A percentile compares a stretch with the other conserved stretches of the same genome.
Evolutionary conservation across 306 rosid genomes (phyloP).

Genomic region (Cicer chorassanicum): DNA sequence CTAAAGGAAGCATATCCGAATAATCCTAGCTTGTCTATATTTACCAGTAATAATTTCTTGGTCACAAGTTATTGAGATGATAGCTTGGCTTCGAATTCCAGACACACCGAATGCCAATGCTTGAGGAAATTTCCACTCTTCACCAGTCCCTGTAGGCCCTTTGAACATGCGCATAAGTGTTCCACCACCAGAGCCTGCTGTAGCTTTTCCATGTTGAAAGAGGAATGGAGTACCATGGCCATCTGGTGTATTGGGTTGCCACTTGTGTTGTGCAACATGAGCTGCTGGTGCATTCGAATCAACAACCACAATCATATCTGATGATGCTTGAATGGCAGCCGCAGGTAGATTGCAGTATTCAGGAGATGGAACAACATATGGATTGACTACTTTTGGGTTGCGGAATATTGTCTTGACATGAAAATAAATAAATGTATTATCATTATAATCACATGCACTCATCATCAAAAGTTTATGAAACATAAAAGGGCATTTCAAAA

Average conservation of each 20-base stretch:
- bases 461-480: conserved; percentile 37
- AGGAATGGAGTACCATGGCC: conserved; percentile 97
- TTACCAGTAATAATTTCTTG: conserved; percentile 90
- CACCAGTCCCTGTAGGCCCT: conserved; percentile 74
- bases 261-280: conserved; percentile 87
- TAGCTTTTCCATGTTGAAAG: conserved; percentile 81
- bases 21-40: conserved; percentile 23
- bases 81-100: conserved; percentile 88
- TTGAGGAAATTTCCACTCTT: conserved; percentile 84
- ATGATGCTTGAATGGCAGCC: conserved; percentile 82
- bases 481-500: conserved; percentile 31
- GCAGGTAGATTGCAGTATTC: conserved; percentile 97
- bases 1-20: conserved; percentile 31
- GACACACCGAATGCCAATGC: conserved; percentile 84
- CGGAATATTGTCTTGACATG: conserved; percentile 90
- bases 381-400: conserved; percentile 83
- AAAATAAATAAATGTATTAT: conserved; percentile 40
- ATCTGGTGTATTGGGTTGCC: conserved; percentile 99
- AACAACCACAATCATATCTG: conserved; percentile 81
- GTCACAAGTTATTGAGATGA: conserved; percentile 82
- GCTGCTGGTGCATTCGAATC: conserved; percentile 90
- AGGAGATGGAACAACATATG: conserved; percentile 77
- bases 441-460: conserved; percentile 37
- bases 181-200: conserved; percentile 70
- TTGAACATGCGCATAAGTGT: conserved; percentile 83